Evolutionary conservation across 768 basidiomycete genomes (phyloP), one percentile per base, ranked within the genome.

Genomic region (Tylopilus balloui): DNA sequence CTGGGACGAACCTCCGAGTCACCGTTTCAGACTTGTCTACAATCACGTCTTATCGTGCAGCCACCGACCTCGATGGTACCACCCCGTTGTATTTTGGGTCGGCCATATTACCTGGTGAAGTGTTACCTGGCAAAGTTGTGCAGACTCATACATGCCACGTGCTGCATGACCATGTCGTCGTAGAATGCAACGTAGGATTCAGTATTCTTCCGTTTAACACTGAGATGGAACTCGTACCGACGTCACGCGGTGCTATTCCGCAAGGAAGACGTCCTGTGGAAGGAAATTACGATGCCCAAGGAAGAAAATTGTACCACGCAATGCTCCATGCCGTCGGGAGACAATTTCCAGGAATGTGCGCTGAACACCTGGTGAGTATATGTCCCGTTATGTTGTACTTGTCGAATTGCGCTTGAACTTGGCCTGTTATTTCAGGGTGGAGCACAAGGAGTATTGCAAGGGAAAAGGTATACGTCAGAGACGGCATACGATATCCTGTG

Each of bases 311-410:
- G 31, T 48, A 43, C 36, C 51, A 48, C 21, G 51, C 46, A 6
- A 48, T 52, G 29, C 45, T 48, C 13, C 40, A 52, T 25, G 42
- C 34, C 4, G 46, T 52, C 12, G 51, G 51, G 14, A 52, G 51
- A 39, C 41, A 39, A 20, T 43, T 52, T 39, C 51, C 46, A 9
- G 51, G 41, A 21, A 44, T 44, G 51, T 52, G 51, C 10, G 51
- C 41, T 4, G 51, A 48, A 28, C 36, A 52, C 17, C 2, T 48
- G 19, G 51, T 52, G 6, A 17, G 45, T 38, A 9, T 13, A 35
- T 12, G 7, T 1, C 6, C 1, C 4, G 11, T 35, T 17, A 14
- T 27, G 8, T 3, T 13, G 6, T 15, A 10, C 3, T 31, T 31
- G 42, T 42, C 19, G 12, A 21, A 10, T 28, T 5, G 27, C 6